phyloP scores from a whole-genome alignment of 164 flowering plant species.

The Kingdonia uniflora region DNA sequence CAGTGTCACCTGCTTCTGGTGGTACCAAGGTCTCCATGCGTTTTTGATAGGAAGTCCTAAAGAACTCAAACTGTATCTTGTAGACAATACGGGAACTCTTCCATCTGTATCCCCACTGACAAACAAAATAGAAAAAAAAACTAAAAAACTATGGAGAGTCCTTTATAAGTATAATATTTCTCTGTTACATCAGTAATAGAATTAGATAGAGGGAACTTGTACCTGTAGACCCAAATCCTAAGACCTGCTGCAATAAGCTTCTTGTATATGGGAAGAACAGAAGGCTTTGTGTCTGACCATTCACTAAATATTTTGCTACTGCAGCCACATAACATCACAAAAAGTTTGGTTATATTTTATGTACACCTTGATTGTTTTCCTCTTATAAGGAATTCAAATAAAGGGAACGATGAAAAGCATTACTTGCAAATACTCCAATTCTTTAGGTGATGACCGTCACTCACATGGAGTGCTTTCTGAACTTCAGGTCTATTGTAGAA shows the following conservation, averaged over 20 bases:
- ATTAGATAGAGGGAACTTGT: too few species aligned
- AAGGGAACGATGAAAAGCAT: neutral
- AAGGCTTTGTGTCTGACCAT: constrained; percentile 57
- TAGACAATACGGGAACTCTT: constrained; percentile 85
- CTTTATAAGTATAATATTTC: too few species aligned
- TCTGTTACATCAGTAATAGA: too few species aligned
- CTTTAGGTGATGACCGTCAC: constrained; percentile 44
- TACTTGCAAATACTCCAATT: constrained; percentile 98
- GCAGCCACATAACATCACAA: constrained; percentile 19
- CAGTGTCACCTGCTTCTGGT: constrained; percentile 50
- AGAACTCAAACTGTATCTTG: constrained; percentile 64
- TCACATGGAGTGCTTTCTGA: constrained; percentile 86
- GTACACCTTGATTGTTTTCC: neutral
- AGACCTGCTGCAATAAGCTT: constrained; percentile 78
- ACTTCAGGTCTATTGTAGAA: constrained; percentile 82
- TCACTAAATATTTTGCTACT: constrained; percentile 34
- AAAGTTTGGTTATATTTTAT: neutral
- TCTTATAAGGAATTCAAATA: neutral
- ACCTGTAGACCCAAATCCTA: constrained; percentile 97
- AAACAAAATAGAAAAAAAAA: neutral
- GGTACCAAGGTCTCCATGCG: constrained; percentile 95
- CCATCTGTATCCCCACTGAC: constrained; percentile 97
- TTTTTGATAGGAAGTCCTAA: constrained; percentile 51
- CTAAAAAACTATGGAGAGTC: neutral
- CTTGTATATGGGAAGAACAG: constrained; percentile 81